Evolutionary conservation across 148 eudicot species (phyloP), one percentile per base, ranked within the genome.

Genomic region (Silene conica): DNA sequence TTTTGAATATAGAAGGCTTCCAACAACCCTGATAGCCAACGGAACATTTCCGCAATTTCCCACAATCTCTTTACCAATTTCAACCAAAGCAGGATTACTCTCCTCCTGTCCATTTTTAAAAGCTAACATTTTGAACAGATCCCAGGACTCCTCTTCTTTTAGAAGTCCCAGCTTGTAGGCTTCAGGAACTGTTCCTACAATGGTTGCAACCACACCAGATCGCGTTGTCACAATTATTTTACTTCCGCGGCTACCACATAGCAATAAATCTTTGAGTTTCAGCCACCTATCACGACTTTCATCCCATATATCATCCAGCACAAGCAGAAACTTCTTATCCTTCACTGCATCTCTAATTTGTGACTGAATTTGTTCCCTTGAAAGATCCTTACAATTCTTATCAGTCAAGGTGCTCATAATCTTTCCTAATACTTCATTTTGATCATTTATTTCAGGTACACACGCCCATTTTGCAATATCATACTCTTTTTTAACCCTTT

Each of bases 301-400:
- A 65, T 64, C 71, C 70, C 77, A 66, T 15, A 65, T 52, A 38
- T 74, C 71, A 34, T 66, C 77, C 20, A 74, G 14, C n/a, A 74
- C 77, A 65, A 74, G 71, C 48, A 74, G 54, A 55, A n/a, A 74
- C 38, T 20, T 64, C 5, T 74, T 66, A 13, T 9, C 15, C 0
- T 54, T 58, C 2, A 75, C 21, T 20, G 56, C 34, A 0, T 5
- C 3, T 19, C 18, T n/a, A n/a, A 75, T 19, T 2, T n/a, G 8
- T 12, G 8, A 25, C 25, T 74, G 16, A 0, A 74, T 10, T 11
- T 64, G 26, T 6, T 74, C 70, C 20, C 63, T 8, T 12, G 70
- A 26, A 58, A 54, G 71, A 65, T 12, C 61, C 26, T 18, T 20
- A 7, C 5, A n/a, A 9, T 20, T 20, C 10, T 0, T 8, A 52